Evolutionary conservation across 306 rosid genomes (phyloP), one percentile per base, ranked within the genome.

Genomic region (Prosopis cineraria): DNA sequence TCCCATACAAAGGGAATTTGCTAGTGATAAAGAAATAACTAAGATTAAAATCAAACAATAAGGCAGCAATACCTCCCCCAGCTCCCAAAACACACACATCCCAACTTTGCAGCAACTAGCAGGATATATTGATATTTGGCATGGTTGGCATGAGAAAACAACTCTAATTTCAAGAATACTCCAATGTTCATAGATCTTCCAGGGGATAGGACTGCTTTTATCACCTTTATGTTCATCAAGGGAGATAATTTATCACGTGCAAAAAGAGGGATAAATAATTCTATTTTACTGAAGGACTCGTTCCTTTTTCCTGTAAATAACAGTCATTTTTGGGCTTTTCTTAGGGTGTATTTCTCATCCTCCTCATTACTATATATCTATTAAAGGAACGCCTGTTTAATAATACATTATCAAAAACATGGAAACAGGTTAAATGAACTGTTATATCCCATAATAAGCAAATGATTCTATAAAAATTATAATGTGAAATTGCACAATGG

Each of bases 351-450:
- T 63, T 7, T 62, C 41, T 31, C 16, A 31, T 60, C 67, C 67
- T 59, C 43, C 69, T 17, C 69, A 33, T 70, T 48, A 39, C 25
- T 50, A 48, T 48, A 48, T 74, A 44, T 59, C 62, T 22, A 58
- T 5, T 40, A 64, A 36, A 59, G 74, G 47, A 63, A 41, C 44
- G n/a, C 55, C 24, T 39, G 67, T 52, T 62, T 27, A 64, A 79
- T 56, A 79, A 43, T 70, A 77, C 65, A 70, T 43, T 47, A 36
- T 60, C 19, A 16, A 67, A 67, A 77, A 77, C 37, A 75, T 33
- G 47, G 10, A 77, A 37, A 55, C 12, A 65, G 58, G 79, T 63
- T 31, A 70, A 44, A 45, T 72, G 58, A 72, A 56, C 50, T 22
- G 40, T 41, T 62, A 7, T n/a, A 52, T n/a, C 79, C 74, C 67